Conservation (phyloP, 2,329 filamentous ascomycete genomes). For the Sordariomycetes sp. region DNA sequence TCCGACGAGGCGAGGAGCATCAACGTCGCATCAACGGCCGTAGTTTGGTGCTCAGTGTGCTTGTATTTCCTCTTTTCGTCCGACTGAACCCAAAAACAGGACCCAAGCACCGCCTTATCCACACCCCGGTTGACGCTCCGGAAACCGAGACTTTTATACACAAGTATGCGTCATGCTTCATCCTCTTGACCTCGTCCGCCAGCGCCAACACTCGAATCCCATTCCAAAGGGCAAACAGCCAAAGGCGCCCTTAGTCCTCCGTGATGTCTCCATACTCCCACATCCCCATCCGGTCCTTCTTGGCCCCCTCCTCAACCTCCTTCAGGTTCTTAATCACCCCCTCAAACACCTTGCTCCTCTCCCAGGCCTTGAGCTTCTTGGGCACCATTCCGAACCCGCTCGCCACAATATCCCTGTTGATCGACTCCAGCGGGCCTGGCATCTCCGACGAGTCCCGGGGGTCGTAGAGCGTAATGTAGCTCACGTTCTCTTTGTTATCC, state of each 20-base stretch:
- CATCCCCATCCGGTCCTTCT: conserved; percentile 70
- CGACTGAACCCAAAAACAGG: too few species aligned
- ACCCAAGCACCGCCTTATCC: too few species aligned
- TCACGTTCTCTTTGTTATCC: conserved; percentile 62
- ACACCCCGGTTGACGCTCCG: too few species aligned
- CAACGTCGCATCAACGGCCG: too few species aligned
- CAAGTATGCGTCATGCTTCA: not conserved
- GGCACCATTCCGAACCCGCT: conserved; percentile 86
- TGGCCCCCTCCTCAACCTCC: conserved; percentile 65
- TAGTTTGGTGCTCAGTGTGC: too few species aligned
- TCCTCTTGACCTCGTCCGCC: not conserved
- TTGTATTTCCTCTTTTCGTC: too few species aligned
- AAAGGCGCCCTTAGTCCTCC: conserved; percentile 49
- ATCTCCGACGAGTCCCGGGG: conserved; percentile 45
- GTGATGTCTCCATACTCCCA: conserved; percentile 98
- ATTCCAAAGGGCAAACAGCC: not conserved
- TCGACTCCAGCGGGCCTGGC: conserved; percentile 54
- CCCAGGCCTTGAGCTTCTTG: conserved; percentile 83
- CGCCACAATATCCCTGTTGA: conserved; percentile 78
- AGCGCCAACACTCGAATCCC: not conserved
- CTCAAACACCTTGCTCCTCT: conserved; percentile 56
- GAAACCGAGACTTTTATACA: too few species aligned
- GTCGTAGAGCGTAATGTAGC: conserved; percentile 83
- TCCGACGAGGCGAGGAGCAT: too few species aligned
- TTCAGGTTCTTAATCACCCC: conserved; percentile 60